A percentile compares a stretch with the other conserved stretches of the same genome.
Evolutionary conservation across 2,329 filamentous ascomycete genomes (phyloP).

Genomic region (Colletotrichum lupini): DNA sequence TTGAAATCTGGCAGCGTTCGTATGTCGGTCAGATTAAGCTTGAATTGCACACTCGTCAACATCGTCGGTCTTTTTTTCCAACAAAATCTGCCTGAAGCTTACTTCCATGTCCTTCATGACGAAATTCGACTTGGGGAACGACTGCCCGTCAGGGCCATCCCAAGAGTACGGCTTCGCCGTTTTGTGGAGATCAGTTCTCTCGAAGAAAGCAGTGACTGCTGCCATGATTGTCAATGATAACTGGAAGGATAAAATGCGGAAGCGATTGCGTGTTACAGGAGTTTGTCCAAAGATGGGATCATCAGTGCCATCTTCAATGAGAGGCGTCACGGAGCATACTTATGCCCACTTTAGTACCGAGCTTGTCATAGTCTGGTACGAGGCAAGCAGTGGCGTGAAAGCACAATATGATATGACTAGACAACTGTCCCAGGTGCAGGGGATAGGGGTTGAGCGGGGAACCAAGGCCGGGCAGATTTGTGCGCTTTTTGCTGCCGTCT

Average conservation of each 20-base stretch:
- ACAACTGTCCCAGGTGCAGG: not conserved
- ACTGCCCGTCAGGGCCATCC: not conserved
- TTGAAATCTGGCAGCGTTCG: not conserved
- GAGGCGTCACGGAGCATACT: not conserved
- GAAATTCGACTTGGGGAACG: not conserved
- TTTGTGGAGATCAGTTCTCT: not conserved
- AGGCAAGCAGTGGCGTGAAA: too few species aligned
- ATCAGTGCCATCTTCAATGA: not conserved
- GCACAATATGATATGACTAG: not conserved
- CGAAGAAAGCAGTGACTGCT: conserved; percentile 4
- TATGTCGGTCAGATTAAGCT: conserved; percentile 4
- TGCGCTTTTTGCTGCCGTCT: not conserved
- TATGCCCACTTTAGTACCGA: not conserved
- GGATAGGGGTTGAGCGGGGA: not conserved
- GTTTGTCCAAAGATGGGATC: too few species aligned
- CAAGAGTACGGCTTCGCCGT: not conserved
- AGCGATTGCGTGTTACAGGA: too few species aligned
- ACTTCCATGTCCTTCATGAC: conserved; percentile 6
- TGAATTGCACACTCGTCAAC: not conserved
- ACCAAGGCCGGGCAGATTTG: not conserved
- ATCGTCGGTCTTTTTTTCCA: not conserved
- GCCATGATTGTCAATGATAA: not conserved
- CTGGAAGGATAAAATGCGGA: not conserved
- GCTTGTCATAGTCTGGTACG: too few species aligned
- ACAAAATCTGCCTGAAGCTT: not conserved